Evolutionary conservation across 345 rosid species (phyloP), one percentile per base, ranked within the genome.

Genomic region (Sonneratia alba): DNA sequence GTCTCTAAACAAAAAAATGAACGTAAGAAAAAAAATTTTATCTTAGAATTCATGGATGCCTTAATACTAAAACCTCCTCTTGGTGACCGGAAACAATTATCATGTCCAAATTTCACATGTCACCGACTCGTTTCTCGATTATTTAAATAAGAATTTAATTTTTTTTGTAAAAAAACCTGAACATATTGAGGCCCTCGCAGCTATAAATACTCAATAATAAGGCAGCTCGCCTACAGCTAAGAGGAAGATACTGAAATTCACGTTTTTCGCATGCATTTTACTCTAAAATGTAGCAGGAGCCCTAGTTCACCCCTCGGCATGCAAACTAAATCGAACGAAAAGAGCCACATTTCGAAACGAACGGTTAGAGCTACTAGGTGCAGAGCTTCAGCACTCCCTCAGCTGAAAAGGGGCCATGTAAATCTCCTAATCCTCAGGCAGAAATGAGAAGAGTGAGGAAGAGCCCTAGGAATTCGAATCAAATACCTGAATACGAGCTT

Each of bases 1-100:
- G 45, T 48, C 61, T 51, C 77, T 63, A 64, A 45, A 66, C 42
- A 15, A 43, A 47, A 66, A 16, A 48, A n/a, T 15, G 51, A 24
- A 19, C 4, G 11, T 43, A 71, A 71, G 6, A 21, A 12, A 19
- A 0, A 71, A 55, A 43, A 32, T 3, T 34, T 62, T n/a, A 22
- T n/a, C 1, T 57, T 9, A n/a, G 63, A 57, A 57, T 57, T 57
- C 3, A 57, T 57, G 63, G n/a, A 22, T 21, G 32, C 63, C 63
- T 32, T 57, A 22, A 57, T 10, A 57, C 32, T 7, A 22, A 10
- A 57, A 56, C 0, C 57, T 16, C 57, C 21, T 53, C 57, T 19
- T 53, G 3, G 57, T 53, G 3, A 57, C 34, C 34, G n/a, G 32
- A 9, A 57, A 57, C 34, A 57, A 57, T n/a, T 8, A 1, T 2